Base-by-base conservation (phyloP, 2,329 filamentous ascomycete genomes). In the Pseudocercospora eumusae region DNA sequence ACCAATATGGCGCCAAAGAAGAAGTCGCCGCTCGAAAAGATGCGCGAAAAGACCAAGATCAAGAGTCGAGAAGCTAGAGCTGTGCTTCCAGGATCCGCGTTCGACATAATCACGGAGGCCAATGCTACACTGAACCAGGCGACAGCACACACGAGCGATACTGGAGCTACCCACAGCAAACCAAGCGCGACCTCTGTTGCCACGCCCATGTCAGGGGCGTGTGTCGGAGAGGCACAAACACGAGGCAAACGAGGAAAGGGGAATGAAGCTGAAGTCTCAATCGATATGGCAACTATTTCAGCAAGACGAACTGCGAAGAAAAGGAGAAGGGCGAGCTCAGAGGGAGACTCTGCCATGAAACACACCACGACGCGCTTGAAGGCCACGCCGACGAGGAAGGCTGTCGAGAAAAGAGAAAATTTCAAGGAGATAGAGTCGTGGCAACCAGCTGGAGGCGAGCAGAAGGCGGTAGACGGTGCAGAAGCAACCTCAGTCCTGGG, bases 1-100 rank as follows among this genome's bases (percentile, higher is more conserved):
- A n/a, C 1, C 55, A 58, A 54, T 33, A 49, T 42, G 11, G 23
- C 36, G 13, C 52, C 57, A 7, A 59, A 40, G 25, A 58, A 62
- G 36, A 42, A 42, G n/a, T 58, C 60, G 18, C 25, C 55, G 49
- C 49, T 62, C 6, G 60, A 57, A 13, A 49, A 47, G 36, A 62
- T 62, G 23, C 45, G 55, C 6, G 60, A 49, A 11, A 55, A n/a
- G 25, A 50, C 49, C 8, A 62, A 53, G 28, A 18, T 25, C 21
- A 36, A 47, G 10, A 56, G 50, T 42, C 25, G 47, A 5, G 44
- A 33, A 23, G 23, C 45, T 20, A 25, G 57, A 25, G 36, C 53
- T 28, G 6, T 23, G 11, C 18, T 45, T n/a, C 47, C 47, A n/a
- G 47, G 21, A 50, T 50, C 47, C 13, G 47, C 47, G 13, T 50